These are phyloP conservation scores for Medicago arabica DNA, from an alignment of 306 rosid genomes.

Conservation along the genomic window DNA sequence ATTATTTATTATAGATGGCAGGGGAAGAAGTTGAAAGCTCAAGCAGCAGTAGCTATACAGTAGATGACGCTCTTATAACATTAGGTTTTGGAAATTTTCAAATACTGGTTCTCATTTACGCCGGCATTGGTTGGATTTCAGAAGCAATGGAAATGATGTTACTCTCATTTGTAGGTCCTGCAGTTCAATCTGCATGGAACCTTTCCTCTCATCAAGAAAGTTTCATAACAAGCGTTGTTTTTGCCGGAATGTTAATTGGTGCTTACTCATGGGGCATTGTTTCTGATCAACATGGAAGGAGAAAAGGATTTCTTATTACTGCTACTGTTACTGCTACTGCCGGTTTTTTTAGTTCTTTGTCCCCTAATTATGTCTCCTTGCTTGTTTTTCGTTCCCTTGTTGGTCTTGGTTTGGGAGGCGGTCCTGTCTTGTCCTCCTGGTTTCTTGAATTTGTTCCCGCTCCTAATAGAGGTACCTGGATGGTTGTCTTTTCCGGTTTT, in stretches of 20 bases:
- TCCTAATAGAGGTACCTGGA: constrained; percentile 95
- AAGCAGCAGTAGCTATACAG: constrained; percentile 52
- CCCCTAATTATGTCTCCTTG: constrained; percentile 71
- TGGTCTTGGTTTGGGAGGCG: constrained; percentile 98
- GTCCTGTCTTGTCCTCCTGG: constrained; percentile 90
- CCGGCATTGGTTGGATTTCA: constrained; percentile 94
- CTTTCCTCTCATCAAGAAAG: constrained; percentile 84
- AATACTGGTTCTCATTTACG: constrained; percentile 79
- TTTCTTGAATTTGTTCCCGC: constrained; percentile 95
- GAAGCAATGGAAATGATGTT: constrained; percentile 99
- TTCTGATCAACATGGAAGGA: constrained; percentile 87
- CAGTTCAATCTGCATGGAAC: constrained; percentile 82
- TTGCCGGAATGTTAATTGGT: constrained; percentile 88
- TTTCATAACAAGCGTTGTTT: constrained; percentile 79
- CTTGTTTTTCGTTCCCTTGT: constrained; percentile 76
- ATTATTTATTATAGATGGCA: constrained; percentile 30
- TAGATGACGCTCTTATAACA: constrained; percentile 82
- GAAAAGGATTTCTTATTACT: constrained; percentile 91
- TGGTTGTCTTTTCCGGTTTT: constrained; percentile 91
- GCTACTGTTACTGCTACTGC: constrained; percentile 75
- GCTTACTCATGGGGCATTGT: constrained; percentile 93
- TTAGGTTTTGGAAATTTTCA: constrained; percentile 92
- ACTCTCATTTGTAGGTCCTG: constrained; percentile 94
- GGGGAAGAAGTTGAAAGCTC: constrained; percentile 45
- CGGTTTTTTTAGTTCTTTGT: constrained; percentile 85